Evolutionary conservation across 768 basidiomycete species (phyloP).

Genomic region (Sarcodon aspratus): DNA sequence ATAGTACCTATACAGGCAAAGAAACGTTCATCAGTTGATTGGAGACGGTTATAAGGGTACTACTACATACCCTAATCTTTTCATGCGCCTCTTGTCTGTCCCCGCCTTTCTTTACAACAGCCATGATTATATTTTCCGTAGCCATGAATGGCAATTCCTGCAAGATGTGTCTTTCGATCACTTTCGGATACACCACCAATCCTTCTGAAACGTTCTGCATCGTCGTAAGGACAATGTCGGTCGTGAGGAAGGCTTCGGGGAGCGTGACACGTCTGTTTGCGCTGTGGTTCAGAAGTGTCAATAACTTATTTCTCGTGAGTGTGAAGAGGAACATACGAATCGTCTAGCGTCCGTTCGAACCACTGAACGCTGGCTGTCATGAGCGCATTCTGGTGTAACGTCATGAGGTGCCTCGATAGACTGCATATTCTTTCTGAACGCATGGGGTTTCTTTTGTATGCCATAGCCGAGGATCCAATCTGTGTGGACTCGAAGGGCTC

Average conservation of each 20-base stretch:
- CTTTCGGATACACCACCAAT: constrained; percentile 97
- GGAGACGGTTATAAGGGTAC: constrained; percentile 1
- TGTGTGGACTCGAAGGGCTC: constrained; percentile 99
- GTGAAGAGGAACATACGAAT: constrained; percentile 18
- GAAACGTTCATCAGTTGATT: neutral
- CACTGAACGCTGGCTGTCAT: constrained; percentile 95
- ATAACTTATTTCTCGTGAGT: neutral
- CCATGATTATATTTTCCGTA: constrained; percentile 99
- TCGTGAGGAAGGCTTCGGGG: constrained; percentile 94
- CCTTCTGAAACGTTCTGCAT: constrained; percentile 96
- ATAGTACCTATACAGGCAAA: constrained; percentile 49
- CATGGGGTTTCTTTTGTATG: constrained; percentile 99
- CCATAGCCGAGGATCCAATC: constrained; percentile 96
- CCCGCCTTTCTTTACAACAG: constrained; percentile 87
- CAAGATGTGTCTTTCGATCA: constrained; percentile 83
- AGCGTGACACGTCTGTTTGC: constrained; percentile 95
- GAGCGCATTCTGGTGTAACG: constrained; percentile 89
- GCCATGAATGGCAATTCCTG: constrained; percentile 99
- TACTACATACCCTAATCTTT: constrained; percentile 63
- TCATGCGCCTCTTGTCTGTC: constrained; percentile 97
- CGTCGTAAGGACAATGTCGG: constrained; percentile 92
- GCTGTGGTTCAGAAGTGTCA: constrained; percentile 25
- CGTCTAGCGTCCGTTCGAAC: constrained; percentile 97
- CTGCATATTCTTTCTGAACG: constrained; percentile 96
- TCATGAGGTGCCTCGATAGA: constrained; percentile 92